Evolutionary conservation across 2,329 filamentous ascomycete species (phyloP).

Genomic region (Clonostachys byssicola): DNA sequence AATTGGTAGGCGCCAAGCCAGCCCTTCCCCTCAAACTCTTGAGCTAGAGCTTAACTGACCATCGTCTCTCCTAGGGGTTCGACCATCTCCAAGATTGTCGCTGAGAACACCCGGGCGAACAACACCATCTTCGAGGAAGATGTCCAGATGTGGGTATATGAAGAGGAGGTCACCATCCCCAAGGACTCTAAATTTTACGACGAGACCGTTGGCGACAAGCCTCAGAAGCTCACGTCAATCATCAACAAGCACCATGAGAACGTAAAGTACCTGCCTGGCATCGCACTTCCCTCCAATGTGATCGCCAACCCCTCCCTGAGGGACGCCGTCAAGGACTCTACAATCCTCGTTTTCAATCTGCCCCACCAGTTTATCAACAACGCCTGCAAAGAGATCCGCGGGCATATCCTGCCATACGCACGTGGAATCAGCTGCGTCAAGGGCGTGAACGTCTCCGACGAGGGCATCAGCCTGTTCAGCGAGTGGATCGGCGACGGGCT

Average conservation of each 20-base stretch:
- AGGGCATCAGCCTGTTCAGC: slow-evolving; percentile 84
- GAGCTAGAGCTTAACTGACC: not conserved
- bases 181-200: slow-evolving; percentile 72
- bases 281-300: slow-evolving; percentile 78
- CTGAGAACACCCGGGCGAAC: slow-evolving; percentile 81
- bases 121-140: slow-evolving; percentile 78
- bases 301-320: slow-evolving; percentile 77
- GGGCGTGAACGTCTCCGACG: slow-evolving; percentile 87
- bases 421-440: slow-evolving; percentile 97
- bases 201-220: slow-evolving; percentile 53
- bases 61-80: slow-evolving; percentile 63
- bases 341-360: slow-evolving; percentile 92
- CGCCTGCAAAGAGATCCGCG: slow-evolving; percentile 78
- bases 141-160: slow-evolving; percentile 99
- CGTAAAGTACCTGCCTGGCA: slow-evolving; percentile 92
- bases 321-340: slow-evolving; percentile 77
- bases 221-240: slow-evolving; percentile 82
- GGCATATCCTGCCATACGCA: slow-evolving; percentile 86
- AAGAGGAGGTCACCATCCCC: slow-evolving; percentile 78
- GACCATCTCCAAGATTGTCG: slow-evolving; percentile 94
- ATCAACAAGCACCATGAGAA: slow-evolving; percentile 96
- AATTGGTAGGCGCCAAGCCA: slow-evolving; percentile 66
- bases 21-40: not conserved
- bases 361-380: slow-evolving; percentile 93
- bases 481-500: slow-evolving; percentile 90